Conservation (phyloP, 1,284 basidiomycete species). For the Ceratobasidium sp. region DNA sequence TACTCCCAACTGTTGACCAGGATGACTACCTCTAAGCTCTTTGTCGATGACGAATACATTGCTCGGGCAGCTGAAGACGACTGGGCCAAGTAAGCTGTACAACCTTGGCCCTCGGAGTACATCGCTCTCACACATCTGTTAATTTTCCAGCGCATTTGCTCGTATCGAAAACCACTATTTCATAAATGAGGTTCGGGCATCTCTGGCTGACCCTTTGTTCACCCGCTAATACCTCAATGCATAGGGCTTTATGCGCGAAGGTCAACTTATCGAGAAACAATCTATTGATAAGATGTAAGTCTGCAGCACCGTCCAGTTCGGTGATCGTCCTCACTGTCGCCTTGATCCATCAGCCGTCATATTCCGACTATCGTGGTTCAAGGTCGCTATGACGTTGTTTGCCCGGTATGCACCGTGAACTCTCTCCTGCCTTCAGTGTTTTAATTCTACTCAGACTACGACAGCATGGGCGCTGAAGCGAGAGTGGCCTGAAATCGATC, state of each 20-base stretch:
- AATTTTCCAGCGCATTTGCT: conserved; percentile 78
- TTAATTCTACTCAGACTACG: conserved; percentile 59
- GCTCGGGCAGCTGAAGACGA: conserved; percentile 79
- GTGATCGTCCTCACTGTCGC: background rate
- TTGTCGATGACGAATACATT: conserved; percentile 76
- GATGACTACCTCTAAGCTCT: conserved; percentile 83
- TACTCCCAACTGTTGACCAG: conserved; percentile 58
- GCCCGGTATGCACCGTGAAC: conserved; percentile 66
- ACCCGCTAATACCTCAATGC: background rate
- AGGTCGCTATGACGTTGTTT: conserved; percentile 88
- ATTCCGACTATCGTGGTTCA: conserved; percentile 89
- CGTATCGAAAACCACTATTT: conserved; percentile 96
- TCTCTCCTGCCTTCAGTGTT: background rate
- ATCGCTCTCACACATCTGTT: conserved; percentile 6
- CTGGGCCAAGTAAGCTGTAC: conserved; percentile 75
- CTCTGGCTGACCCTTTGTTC: background rate
- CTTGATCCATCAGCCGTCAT: conserved; percentile 71
- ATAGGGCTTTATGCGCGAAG: conserved; percentile 90
- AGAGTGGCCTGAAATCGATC: conserved; percentile 83
- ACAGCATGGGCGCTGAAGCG: conserved; percentile 86
- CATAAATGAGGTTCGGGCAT: conserved; percentile 72
- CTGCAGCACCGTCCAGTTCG: conserved; percentile 47
- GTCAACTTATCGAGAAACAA: conserved; percentile 85
- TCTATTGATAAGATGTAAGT: conserved; percentile 91
- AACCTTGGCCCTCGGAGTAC: background rate